These are phyloP conservation scores for Plasmopara viticola DNA, from an alignment of 352 stramenopile genomes.

Conservation along the genomic window DNA sequence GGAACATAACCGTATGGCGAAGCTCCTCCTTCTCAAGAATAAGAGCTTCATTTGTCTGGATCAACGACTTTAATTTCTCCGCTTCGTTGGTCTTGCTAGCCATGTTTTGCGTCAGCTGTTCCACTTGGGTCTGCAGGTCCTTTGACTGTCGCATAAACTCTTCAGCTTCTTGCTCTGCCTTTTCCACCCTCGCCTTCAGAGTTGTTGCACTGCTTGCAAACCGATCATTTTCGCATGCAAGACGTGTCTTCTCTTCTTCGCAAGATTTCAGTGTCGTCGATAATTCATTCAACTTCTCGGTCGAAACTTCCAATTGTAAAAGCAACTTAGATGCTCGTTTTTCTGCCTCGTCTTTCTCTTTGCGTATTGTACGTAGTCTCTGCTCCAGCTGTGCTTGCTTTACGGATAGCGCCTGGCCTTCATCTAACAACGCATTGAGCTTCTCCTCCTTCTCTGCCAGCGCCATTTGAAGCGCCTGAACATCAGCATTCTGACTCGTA, in stretches of 20 bases:
- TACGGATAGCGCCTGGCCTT: constrained; percentile 68
- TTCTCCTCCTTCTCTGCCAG: constrained; percentile 70
- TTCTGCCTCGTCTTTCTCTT: constrained; percentile 76
- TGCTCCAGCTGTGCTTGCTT: constrained; percentile 76
- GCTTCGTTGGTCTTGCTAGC: constrained; percentile 33
- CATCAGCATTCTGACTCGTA: constrained; percentile 33
- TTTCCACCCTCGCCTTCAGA: constrained; percentile 25
- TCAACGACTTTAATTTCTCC: constrained; percentile 32
- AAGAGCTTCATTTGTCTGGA: constrained; percentile 42
- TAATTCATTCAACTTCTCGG: constrained; percentile 42
- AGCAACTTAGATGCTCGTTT: constrained; percentile 47
- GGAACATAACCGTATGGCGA: constrained; percentile 50
- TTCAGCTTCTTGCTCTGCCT: constrained; percentile 21
- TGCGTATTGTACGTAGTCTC: constrained; percentile 54
- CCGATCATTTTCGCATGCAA: constrained; percentile 32
- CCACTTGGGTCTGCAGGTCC: constrained; percentile 20
- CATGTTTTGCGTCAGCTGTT: constrained; percentile 29
- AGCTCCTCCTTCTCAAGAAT: constrained; percentile 50
- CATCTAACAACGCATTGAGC: constrained; percentile 56
- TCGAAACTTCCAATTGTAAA: constrained; percentile 42
- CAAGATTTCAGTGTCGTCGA: constrained; percentile 34
- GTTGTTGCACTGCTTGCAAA: constrained; percentile 22
- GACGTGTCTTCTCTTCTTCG: constrained; percentile 47
- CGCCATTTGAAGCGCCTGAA: constrained; percentile 54
- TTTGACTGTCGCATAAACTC: constrained; percentile 17